Evolutionary conservation across 768 basidiomycete species (phyloP).

Genomic region (Agaricus blazei): DNA sequence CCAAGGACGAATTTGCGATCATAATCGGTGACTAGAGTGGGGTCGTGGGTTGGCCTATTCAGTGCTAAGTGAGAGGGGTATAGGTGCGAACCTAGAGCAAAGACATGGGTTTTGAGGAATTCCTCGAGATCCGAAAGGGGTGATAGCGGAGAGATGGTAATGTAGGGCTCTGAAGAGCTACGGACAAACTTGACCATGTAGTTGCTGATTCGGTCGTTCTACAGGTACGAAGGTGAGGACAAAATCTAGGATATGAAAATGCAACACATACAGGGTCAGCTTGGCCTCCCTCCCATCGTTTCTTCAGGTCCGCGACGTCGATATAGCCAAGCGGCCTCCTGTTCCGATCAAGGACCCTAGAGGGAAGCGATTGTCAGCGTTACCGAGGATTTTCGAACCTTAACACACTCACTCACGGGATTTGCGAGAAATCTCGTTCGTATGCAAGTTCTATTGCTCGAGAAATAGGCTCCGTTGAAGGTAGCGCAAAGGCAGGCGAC

Average conservation of each 20-base stretch:
- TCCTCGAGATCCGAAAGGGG: constrained; percentile 76
- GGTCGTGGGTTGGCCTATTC: background rate
- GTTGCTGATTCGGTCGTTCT: constrained; percentile 67
- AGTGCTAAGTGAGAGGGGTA: background rate
- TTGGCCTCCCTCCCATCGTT: constrained; percentile 69
- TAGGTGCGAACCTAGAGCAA: constrained; percentile 59
- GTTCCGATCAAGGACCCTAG: constrained; percentile 68
- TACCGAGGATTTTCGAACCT: background rate
- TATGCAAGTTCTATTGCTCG: constrained; percentile 84
- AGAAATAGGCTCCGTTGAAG: constrained; percentile 62
- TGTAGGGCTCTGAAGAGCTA: constrained; percentile 59
- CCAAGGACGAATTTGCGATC: constrained; percentile 79
- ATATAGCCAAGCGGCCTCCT: constrained; percentile 82
- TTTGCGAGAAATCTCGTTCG: constrained; percentile 90
- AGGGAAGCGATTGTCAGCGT: background rate
- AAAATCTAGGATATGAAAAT: background rate
- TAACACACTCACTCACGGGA: constrained; percentile 53
- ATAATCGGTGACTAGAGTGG: constrained; percentile 70
- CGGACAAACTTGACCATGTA: constrained; percentile 78
- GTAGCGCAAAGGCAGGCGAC: constrained; percentile 83
- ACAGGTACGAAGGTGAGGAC: background rate
- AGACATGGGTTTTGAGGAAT: constrained; percentile 69
- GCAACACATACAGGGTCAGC: constrained; percentile 59
- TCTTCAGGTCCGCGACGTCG: constrained; percentile 70
- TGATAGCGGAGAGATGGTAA: constrained; percentile 75